Evolutionary conservation across 768 basidiomycete genomes (phyloP).

Genomic region (Mycena vulgaris): DNA sequence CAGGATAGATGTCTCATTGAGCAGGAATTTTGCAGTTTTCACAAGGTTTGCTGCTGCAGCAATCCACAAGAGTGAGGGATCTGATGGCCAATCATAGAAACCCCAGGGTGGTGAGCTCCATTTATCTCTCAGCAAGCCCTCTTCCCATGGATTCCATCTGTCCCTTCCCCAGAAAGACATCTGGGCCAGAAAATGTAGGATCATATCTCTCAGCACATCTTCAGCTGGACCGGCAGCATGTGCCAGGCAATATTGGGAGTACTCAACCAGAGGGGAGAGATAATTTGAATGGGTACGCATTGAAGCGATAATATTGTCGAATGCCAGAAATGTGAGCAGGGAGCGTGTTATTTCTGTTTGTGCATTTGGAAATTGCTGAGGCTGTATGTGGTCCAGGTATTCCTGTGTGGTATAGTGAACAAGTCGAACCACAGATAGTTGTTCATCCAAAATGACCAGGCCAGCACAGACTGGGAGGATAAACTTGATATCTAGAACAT

Average conservation of each 20-base stretch:
- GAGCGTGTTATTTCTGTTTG: background rate
- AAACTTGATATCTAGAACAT: background rate
- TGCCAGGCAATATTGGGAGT: background rate
- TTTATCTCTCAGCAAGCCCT: too few species aligned
- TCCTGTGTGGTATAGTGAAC: constrained; percentile 18
- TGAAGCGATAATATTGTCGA: too few species aligned
- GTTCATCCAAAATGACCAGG: background rate
- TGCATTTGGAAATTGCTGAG: background rate
- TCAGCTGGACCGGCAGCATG: too few species aligned
- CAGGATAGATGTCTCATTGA: too few species aligned
- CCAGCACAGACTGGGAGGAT: constrained; percentile 2
- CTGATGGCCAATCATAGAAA: background rate
- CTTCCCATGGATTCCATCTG: too few species aligned
- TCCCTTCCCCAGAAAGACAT: too few species aligned
- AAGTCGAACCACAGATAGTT: background rate
- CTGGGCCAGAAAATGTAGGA: too few species aligned
- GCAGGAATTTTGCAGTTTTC: too few species aligned
- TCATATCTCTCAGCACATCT: too few species aligned
- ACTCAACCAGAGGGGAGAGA: too few species aligned
- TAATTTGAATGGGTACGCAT: too few species aligned
- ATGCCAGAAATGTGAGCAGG: background rate
- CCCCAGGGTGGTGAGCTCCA: too few species aligned
- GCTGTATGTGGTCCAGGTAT: background rate
- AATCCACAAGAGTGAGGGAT: background rate
- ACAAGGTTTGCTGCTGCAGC: background rate